These are phyloP conservation scores for Candida morakotiae DNA, from an alignment of 805 yeast species.

Conservation along the genomic window DNA sequence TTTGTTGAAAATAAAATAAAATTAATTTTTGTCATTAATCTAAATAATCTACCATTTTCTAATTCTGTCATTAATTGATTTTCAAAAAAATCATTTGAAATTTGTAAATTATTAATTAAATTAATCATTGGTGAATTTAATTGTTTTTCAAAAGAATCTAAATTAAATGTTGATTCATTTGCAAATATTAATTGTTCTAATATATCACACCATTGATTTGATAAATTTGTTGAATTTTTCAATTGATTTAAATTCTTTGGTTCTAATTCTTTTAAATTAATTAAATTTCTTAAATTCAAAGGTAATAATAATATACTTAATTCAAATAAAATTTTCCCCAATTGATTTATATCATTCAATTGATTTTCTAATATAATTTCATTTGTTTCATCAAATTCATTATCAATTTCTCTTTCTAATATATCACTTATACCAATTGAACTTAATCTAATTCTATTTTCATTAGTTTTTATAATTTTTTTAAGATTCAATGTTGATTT, in stretches of 20 bases:
- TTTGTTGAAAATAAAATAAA: constrained; percentile 63
- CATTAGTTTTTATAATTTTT: constrained; percentile 69
- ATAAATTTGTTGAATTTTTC: constrained; percentile 18
- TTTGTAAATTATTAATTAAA: constrained; percentile 47
- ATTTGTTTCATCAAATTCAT: constrained; percentile 8
- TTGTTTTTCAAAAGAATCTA: constrained; percentile 21
- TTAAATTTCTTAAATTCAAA: constrained; percentile 15
- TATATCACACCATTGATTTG: constrained; percentile 43
- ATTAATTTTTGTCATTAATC: constrained; percentile 77
- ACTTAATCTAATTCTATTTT: constrained; percentile 66
- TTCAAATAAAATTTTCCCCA: constrained; percentile 60
- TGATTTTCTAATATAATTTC: constrained; percentile 25
- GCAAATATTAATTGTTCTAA: constrained; percentile 27
- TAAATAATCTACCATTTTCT: constrained; percentile 83
- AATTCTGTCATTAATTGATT: constrained; percentile 63
- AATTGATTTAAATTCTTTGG: constrained; percentile 12
- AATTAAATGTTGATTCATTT: constrained; percentile 19
- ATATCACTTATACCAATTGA: constrained; percentile 73
- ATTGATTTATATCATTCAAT: constrained; percentile 48
- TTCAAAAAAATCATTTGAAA: constrained; percentile 55
- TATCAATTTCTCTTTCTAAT: constrained; percentile 28
- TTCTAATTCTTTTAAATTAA: constrained; percentile 4
- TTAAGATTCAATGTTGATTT: constrained; percentile 57
- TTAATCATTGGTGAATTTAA: constrained; percentile 37
- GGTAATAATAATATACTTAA: constrained; percentile 44